Percentiles rank a stretch among this genome's conserved stretches.
phyloP scores from a whole-genome alignment of 225 moss, liverwort and hornwort species.

The Lunularia cruciata region DNA sequence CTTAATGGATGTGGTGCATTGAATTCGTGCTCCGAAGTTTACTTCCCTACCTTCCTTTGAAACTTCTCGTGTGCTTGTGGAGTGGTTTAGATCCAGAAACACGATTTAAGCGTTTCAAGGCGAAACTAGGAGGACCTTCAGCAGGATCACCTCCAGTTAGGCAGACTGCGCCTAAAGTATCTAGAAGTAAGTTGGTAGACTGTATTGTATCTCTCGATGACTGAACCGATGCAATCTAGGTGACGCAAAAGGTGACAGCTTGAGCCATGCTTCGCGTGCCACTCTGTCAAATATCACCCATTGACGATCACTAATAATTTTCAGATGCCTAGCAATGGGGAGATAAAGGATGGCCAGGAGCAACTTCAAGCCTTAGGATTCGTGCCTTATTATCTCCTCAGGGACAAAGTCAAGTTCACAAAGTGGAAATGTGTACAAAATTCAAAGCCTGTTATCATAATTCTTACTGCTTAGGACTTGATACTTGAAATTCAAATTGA shows the following conservation, averaged over 20 bases:
- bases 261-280: background rate
- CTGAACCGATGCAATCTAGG: background rate
- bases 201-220: background rate
- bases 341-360: too few relatives aligned
- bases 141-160: background rate
- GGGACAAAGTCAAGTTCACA: background rate
- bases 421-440: background rate
- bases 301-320: background rate
- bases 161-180: constrained; percentile 7
- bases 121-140: constrained; percentile 29
- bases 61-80: background rate
- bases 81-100: constrained; percentile 35
- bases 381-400: background rate
- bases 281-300: background rate
- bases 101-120: constrained; percentile 45
- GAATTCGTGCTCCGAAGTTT: background rate
- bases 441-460: too few relatives aligned
- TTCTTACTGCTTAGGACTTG: background rate
- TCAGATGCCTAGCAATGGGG: too few relatives aligned
- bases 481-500: too few relatives aligned
- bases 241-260: background rate
- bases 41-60: background rate
- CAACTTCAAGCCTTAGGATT: too few relatives aligned
- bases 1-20: background rate
- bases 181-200: background rate